Evolutionary conservation across 2,329 filamentous ascomycete species (phyloP).

Genomic region (Drechslerella coelobrocha): DNA sequence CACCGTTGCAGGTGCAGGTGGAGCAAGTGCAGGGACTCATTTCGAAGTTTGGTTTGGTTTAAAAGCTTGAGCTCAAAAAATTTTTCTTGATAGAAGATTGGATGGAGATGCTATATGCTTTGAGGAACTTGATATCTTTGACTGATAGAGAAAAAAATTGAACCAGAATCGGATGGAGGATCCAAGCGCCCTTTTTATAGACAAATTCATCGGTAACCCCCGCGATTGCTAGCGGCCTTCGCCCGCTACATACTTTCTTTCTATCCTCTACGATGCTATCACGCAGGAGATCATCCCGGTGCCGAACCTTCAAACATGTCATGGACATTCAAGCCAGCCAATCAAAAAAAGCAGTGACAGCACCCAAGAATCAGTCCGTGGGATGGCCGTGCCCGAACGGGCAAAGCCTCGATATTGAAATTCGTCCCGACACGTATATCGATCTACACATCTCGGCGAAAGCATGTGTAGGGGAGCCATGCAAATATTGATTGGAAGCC

Average conservation of each 20-base stretch:
- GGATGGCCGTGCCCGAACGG: neutral
- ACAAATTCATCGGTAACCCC: constrained; percentile 1
- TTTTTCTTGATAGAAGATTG: neutral
- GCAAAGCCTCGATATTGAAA: neutral
- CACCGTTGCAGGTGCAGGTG: constrained; percentile 15
- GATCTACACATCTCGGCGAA: neutral
- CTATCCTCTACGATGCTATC: too few relatives aligned
- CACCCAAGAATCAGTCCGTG: neutral
- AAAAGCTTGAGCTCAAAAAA: constrained; percentile 10
- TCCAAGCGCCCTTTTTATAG: constrained; percentile 27
- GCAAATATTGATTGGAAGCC: too few relatives aligned
- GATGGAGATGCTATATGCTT: neutral
- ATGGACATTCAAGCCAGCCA: neutral
- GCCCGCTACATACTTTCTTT: neutral
- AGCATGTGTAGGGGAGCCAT: neutral
- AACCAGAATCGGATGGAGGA: neutral
- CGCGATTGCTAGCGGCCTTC: too few relatives aligned
- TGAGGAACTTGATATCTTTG: neutral
- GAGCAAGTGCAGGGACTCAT: constrained; percentile 34
- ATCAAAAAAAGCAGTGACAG: constrained; percentile 10
- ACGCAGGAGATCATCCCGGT: neutral
- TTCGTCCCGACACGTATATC: neutral
- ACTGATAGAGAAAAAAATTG: constrained; percentile 6
- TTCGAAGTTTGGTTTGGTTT: constrained; percentile 1
- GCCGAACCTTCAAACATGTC: constrained; percentile 4